phyloP scores from a whole-genome alignment of 1,139 yeast species.

The Hyphopichia wangnamkhiaoensis region DNA sequence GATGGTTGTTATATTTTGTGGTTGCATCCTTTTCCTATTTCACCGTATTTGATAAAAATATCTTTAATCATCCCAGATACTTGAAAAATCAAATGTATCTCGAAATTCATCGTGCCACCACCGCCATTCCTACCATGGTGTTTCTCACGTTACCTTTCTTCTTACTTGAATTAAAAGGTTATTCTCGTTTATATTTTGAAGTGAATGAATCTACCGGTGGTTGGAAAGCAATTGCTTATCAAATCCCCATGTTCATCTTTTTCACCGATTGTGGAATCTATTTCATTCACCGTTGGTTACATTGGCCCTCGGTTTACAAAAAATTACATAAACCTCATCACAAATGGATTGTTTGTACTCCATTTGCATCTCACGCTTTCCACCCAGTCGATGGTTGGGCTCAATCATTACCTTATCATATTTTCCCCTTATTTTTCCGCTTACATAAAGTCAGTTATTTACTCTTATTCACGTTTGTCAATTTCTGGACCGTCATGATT shows the following conservation, averaged over 20 bases:
- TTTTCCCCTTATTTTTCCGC: slow-evolving; percentile 89
- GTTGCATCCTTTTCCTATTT: slow-evolving; percentile 76
- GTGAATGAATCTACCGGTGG: slow-evolving; percentile 68
- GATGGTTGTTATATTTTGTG: slow-evolving; percentile 75
- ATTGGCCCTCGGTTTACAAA: slow-evolving; percentile 88
- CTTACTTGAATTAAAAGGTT: slow-evolving; percentile 77
- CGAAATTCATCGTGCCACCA: slow-evolving; percentile 75
- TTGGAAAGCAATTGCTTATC: slow-evolving; percentile 61
- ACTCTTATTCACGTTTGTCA: slow-evolving; percentile 81
- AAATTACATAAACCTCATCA: slow-evolving; percentile 95
- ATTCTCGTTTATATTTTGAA: slow-evolving; percentile 72
- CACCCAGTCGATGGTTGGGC: slow-evolving; percentile 96
- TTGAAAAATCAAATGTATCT: slow-evolving; percentile 86
- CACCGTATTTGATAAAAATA: slow-evolving; percentile 80
- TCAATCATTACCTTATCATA: slow-evolving; percentile 90
- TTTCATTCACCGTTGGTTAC: slow-evolving; percentile 87
- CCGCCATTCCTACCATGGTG: slow-evolving; percentile 90
- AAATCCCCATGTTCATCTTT: slow-evolving; percentile 76
- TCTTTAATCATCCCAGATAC: slow-evolving; percentile 94
- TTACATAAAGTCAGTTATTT: slow-evolving; percentile 85
- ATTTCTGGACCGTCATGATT: slow-evolving; percentile 97
- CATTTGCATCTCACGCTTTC: slow-evolving; percentile 98
- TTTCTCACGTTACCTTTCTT: slow-evolving; percentile 87
- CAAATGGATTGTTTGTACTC: slow-evolving; percentile 98
- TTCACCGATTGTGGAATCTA: slow-evolving; percentile 94